Evolutionary conservation across 257 asterid genomes (phyloP), one percentile per base, ranked within the genome.

Genomic region (Nicotiana otophora): DNA sequence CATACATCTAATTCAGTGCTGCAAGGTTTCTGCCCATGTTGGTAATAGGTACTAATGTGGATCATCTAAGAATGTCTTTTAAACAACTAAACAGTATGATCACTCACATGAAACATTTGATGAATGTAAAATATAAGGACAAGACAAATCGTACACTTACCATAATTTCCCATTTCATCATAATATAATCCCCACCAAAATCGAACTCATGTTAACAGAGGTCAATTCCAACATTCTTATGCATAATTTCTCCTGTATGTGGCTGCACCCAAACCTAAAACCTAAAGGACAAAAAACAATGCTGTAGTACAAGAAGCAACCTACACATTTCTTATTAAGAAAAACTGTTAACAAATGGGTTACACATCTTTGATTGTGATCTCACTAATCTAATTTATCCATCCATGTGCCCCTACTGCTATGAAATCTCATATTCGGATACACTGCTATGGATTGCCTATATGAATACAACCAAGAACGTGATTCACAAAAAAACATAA

Each of bases 401-500:
- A 72, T 64, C 79, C 33, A 72, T 46, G 36, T 46, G 61, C 23
- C 17, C 80, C 80, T 51, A 75, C 48, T 75, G 64, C 46, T 51
- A 53, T 75, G 80, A 75, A 48, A 26, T 48, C 57, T 51, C 64
- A 12, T 75, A 51, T 26, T 75, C 28, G 42, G 28, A 74, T 74
- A 48, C 23, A 64, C 77, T 57, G 34, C 77, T 63, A 80, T 5
- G 77, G 20, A 62, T 65, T 80, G 69, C 75, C 78, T 81, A 46
- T 46, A 57, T 65, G 77, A n/a, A 19, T 26, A 54, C 23, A 80
- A 80, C 82, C 82, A 80, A 60, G 82, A 80, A 60, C 6, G 72
- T 42, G 60, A 42, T 62, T 62, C 33, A 30, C 39, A n/a, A 10
- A n/a, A 55, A 54, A 65, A 67, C 78, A 55, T n/a, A 76, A 82